Conservation (phyloP, 192 early-diverging fungal genomes). For the Backusella parvicylindrica region DNA sequence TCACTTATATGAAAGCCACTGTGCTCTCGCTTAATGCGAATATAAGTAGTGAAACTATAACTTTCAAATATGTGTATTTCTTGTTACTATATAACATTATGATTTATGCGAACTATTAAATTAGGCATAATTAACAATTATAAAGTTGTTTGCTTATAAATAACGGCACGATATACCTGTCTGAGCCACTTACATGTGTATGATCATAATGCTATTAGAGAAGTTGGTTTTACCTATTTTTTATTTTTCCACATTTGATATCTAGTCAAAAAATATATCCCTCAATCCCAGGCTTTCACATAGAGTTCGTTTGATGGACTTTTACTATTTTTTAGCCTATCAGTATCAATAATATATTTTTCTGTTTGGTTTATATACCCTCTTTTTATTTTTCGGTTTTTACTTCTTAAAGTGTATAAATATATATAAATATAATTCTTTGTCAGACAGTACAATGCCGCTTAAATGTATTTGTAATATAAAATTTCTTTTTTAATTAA, state of each 20-base stretch:
- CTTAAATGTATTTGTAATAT: not conserved
- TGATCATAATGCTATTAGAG: not conserved
- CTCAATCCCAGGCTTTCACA: not conserved
- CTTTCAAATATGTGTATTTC: not conserved
- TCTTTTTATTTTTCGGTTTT: not conserved
- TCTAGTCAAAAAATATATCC: not conserved
- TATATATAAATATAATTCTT: not conserved
- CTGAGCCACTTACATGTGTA: not conserved
- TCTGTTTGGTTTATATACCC: not conserved
- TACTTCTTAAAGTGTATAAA: not conserved
- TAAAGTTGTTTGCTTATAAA: not conserved
- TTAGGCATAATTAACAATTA: not conserved
- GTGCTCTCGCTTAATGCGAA: not conserved
- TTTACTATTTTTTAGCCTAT: not conserved
- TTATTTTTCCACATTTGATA: not conserved
- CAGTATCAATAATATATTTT: not conserved
- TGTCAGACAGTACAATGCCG: not conserved
- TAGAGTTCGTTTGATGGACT: not conserved
- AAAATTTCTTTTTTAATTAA: not conserved
- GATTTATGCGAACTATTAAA: not conserved
- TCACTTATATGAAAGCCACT: not conserved
- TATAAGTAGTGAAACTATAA: not conserved
- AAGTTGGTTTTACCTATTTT: not conserved
- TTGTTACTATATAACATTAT: not conserved
- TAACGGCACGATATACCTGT: not conserved